Evolutionary conservation across 192 early-diverging fungal genomes (phyloP), one percentile per base, ranked within the genome.

Genomic region (Entomortierella parvispora): DNA sequence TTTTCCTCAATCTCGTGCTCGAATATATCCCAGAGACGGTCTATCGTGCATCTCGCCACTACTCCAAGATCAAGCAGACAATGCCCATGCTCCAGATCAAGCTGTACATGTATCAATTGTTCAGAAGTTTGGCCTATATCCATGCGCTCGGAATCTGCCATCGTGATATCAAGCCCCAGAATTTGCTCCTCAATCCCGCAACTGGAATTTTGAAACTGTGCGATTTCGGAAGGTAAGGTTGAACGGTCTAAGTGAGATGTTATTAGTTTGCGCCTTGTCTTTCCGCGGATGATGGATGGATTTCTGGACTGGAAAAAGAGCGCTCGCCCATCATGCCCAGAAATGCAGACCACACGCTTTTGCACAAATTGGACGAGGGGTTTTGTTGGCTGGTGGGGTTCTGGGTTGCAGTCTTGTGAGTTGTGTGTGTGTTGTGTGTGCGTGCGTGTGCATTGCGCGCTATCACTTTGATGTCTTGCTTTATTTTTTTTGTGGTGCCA

Each of bases 161-260:
- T 72, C 91, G 97, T 65, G 97, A 99, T 81, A 98, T 99, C 78
- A 99, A 99, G 84, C 97, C 97, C 58, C 97, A 98, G 82, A 99
- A 99, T 80, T 81, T 99, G 81, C 86, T 99, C 55, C 84, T 99
- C 44, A 93, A 98, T 79, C 93, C 94, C 58, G 62, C 86, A 17
- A 92, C 89, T 12, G 96, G 96, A n/a, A 89, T 98, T 58, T 85
- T 99, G 50, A 99, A 98, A 75, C 86, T 99, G 52, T 98, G 96
- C 79, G 97, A 99, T 82, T 99, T 99, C 85, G 97, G 97, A 59
- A 87, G 83, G 84, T 86, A 79, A 58, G 40, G 23, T 10, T 40
- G 37, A 40, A 40, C 12, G 37, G 37, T 40, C 37, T 40, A 5
- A 9, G 37, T 9, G 12, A 40, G 37, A 12, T 5, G 5, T 40